A percentile compares a stretch with the other conserved stretches of the same genome.
phyloP scores from a whole-genome alignment of 352 stramenopile species.

The Globisporangium irregulare region DNA sequence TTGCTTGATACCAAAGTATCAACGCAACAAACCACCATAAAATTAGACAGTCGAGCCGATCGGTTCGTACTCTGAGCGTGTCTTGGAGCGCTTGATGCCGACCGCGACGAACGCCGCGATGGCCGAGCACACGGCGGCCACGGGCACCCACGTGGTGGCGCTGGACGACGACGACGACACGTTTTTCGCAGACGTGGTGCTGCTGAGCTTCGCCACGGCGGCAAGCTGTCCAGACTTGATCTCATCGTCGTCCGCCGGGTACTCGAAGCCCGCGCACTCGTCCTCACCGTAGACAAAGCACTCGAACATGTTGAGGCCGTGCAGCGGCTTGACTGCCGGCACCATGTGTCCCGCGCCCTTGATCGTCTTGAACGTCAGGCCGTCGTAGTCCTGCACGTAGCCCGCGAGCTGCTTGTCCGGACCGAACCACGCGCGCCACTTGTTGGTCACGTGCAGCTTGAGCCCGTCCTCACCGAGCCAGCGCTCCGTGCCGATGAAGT shows the following conservation, averaged over 20 bases:
- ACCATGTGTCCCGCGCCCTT: conserved; percentile 92
- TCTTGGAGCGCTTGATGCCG: conserved; percentile 39
- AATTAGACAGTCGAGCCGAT: conserved; percentile 37
- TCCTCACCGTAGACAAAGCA: conserved; percentile 75
- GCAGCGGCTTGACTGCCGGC: conserved; percentile 63
- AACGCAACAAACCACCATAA: background rate
- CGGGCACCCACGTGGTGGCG: conserved; percentile 21
- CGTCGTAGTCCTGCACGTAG: conserved; percentile 85
- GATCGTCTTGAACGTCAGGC: conserved; percentile 89
- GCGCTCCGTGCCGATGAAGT: conserved; percentile 87
- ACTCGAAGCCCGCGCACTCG: conserved; percentile 49
- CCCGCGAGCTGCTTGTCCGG: conserved; percentile 82
- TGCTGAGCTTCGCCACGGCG: conserved; percentile 17
- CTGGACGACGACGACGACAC: background rate
- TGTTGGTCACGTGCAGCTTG: conserved; percentile 58
- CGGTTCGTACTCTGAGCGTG: conserved; percentile 37
- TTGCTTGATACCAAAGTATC: conserved; percentile 2
- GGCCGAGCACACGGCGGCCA: conserved; percentile 28
- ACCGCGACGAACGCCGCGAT: conserved; percentile 32
- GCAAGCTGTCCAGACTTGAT: conserved; percentile 32
- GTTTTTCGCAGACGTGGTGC: background rate
- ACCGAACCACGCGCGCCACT: conserved; percentile 73
- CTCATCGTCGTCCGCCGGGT: conserved; percentile 69
- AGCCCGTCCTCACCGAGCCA: conserved; percentile 74
- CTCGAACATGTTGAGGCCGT: conserved; percentile 77